Evolutionary conservation across 345 rosid species (phyloP).

Genomic region (Murraya paniculata): DNA sequence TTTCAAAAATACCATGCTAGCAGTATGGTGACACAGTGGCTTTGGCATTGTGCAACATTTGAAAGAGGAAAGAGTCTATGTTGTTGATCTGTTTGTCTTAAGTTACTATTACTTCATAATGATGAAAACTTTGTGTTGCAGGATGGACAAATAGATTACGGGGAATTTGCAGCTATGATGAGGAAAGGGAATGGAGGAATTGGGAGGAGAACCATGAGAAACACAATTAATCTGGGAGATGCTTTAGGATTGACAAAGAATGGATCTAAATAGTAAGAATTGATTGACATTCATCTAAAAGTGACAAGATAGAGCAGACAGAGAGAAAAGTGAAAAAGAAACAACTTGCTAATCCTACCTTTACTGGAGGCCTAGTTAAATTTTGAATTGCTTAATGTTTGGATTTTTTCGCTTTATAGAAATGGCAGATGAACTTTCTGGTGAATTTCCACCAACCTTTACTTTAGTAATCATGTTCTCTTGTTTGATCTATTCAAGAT

Average conservation of each 20-base stretch:
- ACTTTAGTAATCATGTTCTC: not conserved
- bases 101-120: not conserved
- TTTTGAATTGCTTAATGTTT: not conserved
- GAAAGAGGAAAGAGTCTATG: not conserved
- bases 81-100: not conserved
- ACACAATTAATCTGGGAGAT: conserved; percentile 43
- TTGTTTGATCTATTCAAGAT: too few species aligned
- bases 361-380: not conserved
- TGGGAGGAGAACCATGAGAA: conserved; percentile 65
- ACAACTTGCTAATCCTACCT: not conserved
- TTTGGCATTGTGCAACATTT: not conserved
- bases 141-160: conserved; percentile 80
- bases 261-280: conserved; percentile 20
- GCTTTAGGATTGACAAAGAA: conserved; percentile 26
- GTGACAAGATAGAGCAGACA: not conserved
- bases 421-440: not conserved
- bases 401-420: not conserved
- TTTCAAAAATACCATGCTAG: not conserved
- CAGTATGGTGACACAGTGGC: not conserved
- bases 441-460: not conserved
- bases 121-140: conserved; percentile 19
- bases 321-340: not conserved
- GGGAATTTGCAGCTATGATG: conserved; percentile 80
- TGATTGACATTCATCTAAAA: conserved; percentile 14
- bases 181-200: conserved; percentile 64